A percentile compares a stretch with the other conserved stretches of the same genome.
Evolutionary conservation across 345 rosid species (phyloP).

Genomic region (Hibiscus trionum): DNA sequence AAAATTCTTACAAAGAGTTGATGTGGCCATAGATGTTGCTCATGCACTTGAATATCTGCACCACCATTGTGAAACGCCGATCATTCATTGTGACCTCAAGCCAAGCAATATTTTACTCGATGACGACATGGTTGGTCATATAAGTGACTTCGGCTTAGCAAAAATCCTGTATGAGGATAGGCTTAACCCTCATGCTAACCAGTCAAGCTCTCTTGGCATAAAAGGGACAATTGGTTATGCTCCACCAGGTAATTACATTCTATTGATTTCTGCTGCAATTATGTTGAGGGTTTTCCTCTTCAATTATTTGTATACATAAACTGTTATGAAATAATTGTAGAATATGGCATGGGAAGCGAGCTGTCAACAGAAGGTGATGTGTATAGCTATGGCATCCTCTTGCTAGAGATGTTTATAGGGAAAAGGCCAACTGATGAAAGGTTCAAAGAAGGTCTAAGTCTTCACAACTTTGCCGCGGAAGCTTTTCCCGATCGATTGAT

Average conservation of each 20-base stretch:
- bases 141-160: conserved; percentile 11
- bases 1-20: background rate
- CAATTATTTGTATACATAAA: background rate
- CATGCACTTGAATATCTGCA: conserved; percentile 18
- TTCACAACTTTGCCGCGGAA: no score
- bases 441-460: no score
- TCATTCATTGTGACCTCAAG: conserved; percentile 23
- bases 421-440: background rate
- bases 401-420: background rate
- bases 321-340: background rate
- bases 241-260: background rate
- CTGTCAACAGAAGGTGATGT: background rate
- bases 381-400: background rate
- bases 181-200: background rate
- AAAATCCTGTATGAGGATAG: background rate
- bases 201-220: conserved; percentile 7
- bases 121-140: conserved; percentile 2
- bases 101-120: conserved; percentile 8
- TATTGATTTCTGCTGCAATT: background rate
- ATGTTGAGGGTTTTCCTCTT: background rate
- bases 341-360: background rate
- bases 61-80: conserved; percentile 1
- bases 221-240: conserved; percentile 11
- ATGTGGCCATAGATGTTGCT: conserved; percentile 9
- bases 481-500: no score